These are phyloP conservation scores for Podospora conica DNA, from an alignment of 495 filamentous ascomycete species.

Conservation along the genomic window DNA sequence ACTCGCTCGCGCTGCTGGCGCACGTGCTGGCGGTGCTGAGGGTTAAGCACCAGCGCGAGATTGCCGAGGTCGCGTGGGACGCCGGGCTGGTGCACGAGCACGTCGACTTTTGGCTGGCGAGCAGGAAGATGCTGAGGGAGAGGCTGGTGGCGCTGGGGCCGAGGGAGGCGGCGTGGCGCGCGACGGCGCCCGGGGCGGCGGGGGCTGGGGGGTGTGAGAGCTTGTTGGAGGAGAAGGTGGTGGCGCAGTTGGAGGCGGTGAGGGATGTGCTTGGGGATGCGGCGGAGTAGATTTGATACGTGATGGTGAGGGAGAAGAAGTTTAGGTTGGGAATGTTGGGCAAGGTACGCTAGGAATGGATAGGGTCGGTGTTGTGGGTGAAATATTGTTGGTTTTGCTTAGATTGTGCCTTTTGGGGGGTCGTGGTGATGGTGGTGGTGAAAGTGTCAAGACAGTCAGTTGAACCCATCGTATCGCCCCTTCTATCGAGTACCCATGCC, in stretches of 20 bases:
- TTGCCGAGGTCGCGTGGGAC: slow-evolving; percentile 68
- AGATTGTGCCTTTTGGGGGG: not conserved
- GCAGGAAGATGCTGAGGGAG: slow-evolving; percentile 54
- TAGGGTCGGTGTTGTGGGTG: not conserved
- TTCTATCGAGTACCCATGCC: not conserved
- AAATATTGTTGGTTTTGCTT: not conserved
- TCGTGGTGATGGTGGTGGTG: not conserved
- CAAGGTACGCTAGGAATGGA: not conserved
- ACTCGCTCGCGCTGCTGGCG: slow-evolving; percentile 67
- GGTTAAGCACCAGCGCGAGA: slow-evolving; percentile 52
- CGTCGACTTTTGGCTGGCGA: slow-evolving; percentile 65
- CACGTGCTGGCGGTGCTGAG: slow-evolving; percentile 58
- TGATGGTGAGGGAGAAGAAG: not conserved
- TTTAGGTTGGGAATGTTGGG: not conserved
- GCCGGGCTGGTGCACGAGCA: slow-evolving; percentile 62
- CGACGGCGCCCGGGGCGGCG: slow-evolving; percentile 31
- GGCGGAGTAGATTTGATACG: slow-evolving; percentile 29
- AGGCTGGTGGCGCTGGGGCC: slow-evolving; percentile 64
- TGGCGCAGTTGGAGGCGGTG: slow-evolving; percentile 54
- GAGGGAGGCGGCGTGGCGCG: slow-evolving; percentile 60
- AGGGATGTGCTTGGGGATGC: slow-evolving; percentile 42
- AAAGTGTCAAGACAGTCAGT: not conserved
- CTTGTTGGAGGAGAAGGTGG: slow-evolving; percentile 65
- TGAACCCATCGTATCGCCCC: not conserved
- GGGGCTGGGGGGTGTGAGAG: slow-evolving; percentile 41